Base-by-base conservation (phyloP, 2,329 filamentous ascomycete species). In the Ceratocystis albifundus region DNA sequence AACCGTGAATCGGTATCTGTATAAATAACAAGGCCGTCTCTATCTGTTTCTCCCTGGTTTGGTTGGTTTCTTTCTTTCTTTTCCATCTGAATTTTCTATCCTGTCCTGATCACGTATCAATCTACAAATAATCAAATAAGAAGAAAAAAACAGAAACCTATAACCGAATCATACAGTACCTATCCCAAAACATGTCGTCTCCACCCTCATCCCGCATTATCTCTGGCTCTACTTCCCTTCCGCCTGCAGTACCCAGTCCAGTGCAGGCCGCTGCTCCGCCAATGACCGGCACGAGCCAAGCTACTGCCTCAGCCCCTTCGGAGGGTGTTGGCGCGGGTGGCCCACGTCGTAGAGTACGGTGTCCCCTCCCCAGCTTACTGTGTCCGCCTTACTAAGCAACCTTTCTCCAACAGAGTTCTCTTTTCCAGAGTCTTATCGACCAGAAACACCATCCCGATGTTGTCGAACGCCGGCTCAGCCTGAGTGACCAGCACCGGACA, bases 401-500 rank as follows among this genome's bases (percentile, higher is more conserved):
- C 20, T 8, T 25, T 4, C 48, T 53, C 20, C 20, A 25, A 7
- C 30, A 68, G 67, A 65, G 55, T 55, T 68, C 67, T 3, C 62
- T 68, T 64, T 85, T 84, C 72, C 78, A 82, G 3, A 75, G 77
- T 12, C 78, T 85, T 1, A 75, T 78, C 61, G 77, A 79, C 68
- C 78, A 80, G 66, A 84, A 83, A 74, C 78, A 80, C 63, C 72
- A 78, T 65, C 73, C 74, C 22, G 74, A 74, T 61, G 76, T 79
- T 28, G 70, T 67, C 1, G 78, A 79, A n/a, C 79, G 82, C 15
- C 80, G 82, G 4, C 78, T 80, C 71, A 83, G 81, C 71, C 75
- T 84, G 70, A 77, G 76, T 36, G 82, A 85, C 67, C 82, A 84
- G 71, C 77, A 77, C 67, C 76, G 76, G 15, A 73, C 76, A 62